Conservation (phyloP, 805 yeast species). For the Kazachstania bromeliacearum region DNA sequence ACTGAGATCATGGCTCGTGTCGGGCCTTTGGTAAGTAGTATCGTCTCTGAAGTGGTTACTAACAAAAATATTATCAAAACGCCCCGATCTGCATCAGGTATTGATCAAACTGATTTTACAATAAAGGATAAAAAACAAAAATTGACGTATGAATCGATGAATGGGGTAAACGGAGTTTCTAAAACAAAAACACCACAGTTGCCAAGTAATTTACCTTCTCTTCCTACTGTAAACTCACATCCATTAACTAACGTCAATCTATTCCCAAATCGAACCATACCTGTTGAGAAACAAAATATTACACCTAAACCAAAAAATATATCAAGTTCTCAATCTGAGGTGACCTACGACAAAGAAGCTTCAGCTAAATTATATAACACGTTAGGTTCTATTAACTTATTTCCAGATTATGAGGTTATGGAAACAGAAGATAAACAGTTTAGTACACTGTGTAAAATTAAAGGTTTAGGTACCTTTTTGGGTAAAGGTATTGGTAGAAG, state of each 20-base stretch:
- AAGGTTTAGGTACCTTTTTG: conserved; percentile 9
- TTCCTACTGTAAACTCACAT: too few relatives aligned
- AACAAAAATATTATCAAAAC: too few relatives aligned
- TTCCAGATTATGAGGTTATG: conserved; percentile 7
- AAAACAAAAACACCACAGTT: too few relatives aligned
- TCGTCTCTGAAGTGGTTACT: neutral
- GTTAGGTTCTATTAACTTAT: conserved; percentile 8
- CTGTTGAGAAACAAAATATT: too few relatives aligned
- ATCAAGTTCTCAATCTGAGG: neutral
- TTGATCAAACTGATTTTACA: too few relatives aligned
- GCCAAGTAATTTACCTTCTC: too few relatives aligned
- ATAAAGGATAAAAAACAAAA: too few relatives aligned
- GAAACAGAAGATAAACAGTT: conserved; percentile 4
- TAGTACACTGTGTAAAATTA: conserved; percentile 9
- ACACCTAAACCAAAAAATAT: neutral
- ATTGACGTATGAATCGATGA: too few relatives aligned
- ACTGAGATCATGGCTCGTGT: neutral
- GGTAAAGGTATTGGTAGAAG: conserved; percentile 16
- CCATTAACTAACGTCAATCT: too few relatives aligned
- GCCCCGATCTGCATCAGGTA: too few relatives aligned
- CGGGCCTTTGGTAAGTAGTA: neutral
- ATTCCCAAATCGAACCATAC: too few relatives aligned
- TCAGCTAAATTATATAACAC: conserved; percentile 8
- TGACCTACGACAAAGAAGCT: conserved; percentile 7
- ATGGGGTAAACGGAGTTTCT: too few relatives aligned